A percentile compares a stretch with the other conserved stretches of the same genome.
Conservation (phyloP, 139 green algal species). For the Picocystis salinarum region DNA sequence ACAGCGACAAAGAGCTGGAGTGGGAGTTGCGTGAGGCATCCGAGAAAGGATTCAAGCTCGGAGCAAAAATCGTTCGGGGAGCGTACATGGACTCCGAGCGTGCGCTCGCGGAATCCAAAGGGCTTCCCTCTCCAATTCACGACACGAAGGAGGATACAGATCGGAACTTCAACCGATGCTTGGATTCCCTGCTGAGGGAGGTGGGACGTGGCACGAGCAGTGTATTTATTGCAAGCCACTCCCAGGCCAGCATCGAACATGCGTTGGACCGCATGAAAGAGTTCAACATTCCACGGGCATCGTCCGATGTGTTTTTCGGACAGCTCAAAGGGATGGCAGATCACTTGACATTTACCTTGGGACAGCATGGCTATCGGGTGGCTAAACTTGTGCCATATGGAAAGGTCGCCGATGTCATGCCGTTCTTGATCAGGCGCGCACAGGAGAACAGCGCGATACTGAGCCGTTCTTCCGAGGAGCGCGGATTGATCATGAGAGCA, state of each 20-base stretch:
- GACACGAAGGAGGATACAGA: conserved; percentile 49
- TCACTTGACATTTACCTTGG: conserved; percentile 51
- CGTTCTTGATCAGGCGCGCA: conserved; percentile 49
- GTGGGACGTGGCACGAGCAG: conserved; percentile 20
- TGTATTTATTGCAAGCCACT: conserved; percentile 39
- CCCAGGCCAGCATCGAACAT: conserved; percentile 24
- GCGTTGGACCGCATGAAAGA: conserved; percentile 34
- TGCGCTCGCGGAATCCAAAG: conserved; percentile 22
- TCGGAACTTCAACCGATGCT: conserved; percentile 33
- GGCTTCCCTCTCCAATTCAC: conserved; percentile 43
- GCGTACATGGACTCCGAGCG: conserved; percentile 57
- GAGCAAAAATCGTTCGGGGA: conserved; percentile 49
- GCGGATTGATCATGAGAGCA: too few species aligned
- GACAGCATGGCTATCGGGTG: conserved; percentile 23
- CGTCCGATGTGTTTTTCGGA: conserved; percentile 55
- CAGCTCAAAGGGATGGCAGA: conserved; percentile 84
- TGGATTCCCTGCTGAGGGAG: conserved; percentile 18
- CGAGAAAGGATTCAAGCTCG: conserved; percentile 29
- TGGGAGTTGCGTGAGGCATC: conserved; percentile 28
- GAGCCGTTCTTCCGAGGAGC: neutral
- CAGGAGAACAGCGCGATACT: conserved; percentile 35
- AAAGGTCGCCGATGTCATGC: conserved; percentile 41
- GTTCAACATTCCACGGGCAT: conserved; percentile 24
- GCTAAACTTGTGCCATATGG: conserved; percentile 65
- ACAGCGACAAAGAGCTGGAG: conserved; percentile 33